Evolutionary conservation across 1,284 basidiomycete genomes (phyloP), one percentile per base, ranked within the genome.

Genomic region (Leccinum pachyderme): DNA sequence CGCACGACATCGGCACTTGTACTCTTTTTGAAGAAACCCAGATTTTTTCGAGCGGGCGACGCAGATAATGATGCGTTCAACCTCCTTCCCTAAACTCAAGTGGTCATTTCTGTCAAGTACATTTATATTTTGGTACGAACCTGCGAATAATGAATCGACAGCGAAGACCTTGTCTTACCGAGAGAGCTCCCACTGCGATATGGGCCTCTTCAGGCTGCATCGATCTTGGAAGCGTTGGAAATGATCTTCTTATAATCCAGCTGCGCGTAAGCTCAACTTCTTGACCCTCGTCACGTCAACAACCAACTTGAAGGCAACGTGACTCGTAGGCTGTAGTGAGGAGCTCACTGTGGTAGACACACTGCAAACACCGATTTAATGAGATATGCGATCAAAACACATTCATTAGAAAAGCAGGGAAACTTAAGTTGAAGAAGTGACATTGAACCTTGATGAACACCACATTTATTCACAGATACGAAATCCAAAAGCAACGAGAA

Each of bases 1-100:
- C 89, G 70, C 84, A 89, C 86, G 39, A 89, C 86, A 67, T 89
- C 89, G 13, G 79, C 78, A 2, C 86, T 78, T 78, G 4, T 78
- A 69, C 12, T 66, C n/a, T 77, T 78, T 7, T 52, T 60, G 22
- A 86, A 64, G 60, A 85, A 86, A 1, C 83, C 82, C 1, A 77
- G 18, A 18, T 4, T 57, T 62, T 1, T 62, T 55, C 0, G 82
- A 74, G 11, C 82, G 73, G 3, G 83, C 80, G n/a, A 83, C 57
- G 4, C 82, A 88, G 35, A 89, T 75, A 41, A 89, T 78, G 51
- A 87, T 83, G 47, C 79, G 77, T 51, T 86, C 74, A 35, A 73
- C 72, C 56, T 73, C 65, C 39, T 72, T 70, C 22, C 64, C 68
- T 72, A 57, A 12, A 54, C 43, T 29, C 46, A 33, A 47, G n/a